Base-by-base conservation (phyloP, 768 basidiomycete genomes). In the Hebeloma cylindrosporum region DNA sequence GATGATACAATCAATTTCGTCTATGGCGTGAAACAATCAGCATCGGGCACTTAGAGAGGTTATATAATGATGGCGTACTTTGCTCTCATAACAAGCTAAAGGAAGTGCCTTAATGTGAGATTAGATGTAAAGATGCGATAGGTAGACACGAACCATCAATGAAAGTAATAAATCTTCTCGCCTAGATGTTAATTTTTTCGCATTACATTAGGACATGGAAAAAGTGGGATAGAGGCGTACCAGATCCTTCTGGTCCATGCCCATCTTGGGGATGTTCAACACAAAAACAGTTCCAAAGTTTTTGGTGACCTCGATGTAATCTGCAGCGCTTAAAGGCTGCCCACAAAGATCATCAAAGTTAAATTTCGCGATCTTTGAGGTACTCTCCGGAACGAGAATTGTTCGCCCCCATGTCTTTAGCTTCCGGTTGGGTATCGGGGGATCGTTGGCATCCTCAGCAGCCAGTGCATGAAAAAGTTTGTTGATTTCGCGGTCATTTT, bases 91-190 rank as follows among this genome's bases (percentile, higher is more conserved):
- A 59, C 92, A 94, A 17, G 93, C 90, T 87, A 42, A 44, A 32
- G 26, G 30, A 31, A 52, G 26, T 33, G 14, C 21, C 5, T n/a
- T 22, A 31, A 48, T 40, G 20, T 33, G 21, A 43, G 27, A 25
- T 23, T 33, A 30, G 18, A 21, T 23, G 40, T 30, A 22, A 20
- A 37, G 23, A 29, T 25, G 37, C 8, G 21, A 23, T 13, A 26
- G 17, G 29, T 43, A 36, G 40, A 27, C 23, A 74, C 78, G 49
- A 41, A 80, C 88, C 88, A 71, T 99, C 96, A 56, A 99, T 85
- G 62, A 98, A 97, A 1, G 94, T 94, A 60, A 99, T 99, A 62
- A 99, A 98, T 50, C 96, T 72, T 54, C 96, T 76, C 14, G 94
- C 94, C 88, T 90, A 33, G n/a, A 54, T n/a, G 33, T 30, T 23